Base-by-base conservation (phyloP, 331 rosid genomes). In the Pyracantha coccinea region DNA sequence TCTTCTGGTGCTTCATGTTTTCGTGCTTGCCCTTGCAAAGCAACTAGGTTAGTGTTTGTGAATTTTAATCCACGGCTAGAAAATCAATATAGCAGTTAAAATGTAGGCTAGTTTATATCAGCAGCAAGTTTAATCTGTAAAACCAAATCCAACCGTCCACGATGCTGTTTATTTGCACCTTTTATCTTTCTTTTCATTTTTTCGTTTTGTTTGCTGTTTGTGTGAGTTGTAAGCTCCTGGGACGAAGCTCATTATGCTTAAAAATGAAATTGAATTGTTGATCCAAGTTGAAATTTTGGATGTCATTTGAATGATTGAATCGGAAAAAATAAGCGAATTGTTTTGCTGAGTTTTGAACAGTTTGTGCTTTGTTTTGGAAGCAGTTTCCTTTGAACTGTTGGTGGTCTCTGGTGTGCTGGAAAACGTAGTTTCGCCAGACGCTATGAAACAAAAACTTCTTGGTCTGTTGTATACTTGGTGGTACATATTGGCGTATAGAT, bases 41-140 rank as follows among this genome's bases (percentile, higher is more conserved):
- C 73, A 55, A 29, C 27, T 41, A 67, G 69, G 47, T 73, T 28
- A 38, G 67, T 72, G 50, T 75, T 33, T 52, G 72, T 64, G 32
- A 71, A 82, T 23, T 25, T 15, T 23, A 27, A 27, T 70, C 27
- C 5, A 25, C 50, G 78, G 75, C 76, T 41, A 70, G 69, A 59
- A 69, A 75, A 82, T 76, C 69, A 52, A 53, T 62, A 78, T 63
- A 38, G 83, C 73, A 64, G 81, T 83, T 69, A 72, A 71, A 75
- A 55, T 54, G 72, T 77, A 82, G 89, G 52, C 71, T 81, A 79
- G 86, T 74, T 33, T 60, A 71, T 78, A 55, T 71, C 38, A 63
- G 71, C 69, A 69, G 55, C 38, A 32, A 73, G 64, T 64, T 81
- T 72, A 75, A 68, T 79, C 78, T 85, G 89, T 86, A 83, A 73